Percentiles rank a stretch among this genome's conserved stretches.
Evolutionary conservation across 2,329 filamentous ascomycete species (phyloP).

Genomic region (Aspergillus pseudoviridinutans): DNA sequence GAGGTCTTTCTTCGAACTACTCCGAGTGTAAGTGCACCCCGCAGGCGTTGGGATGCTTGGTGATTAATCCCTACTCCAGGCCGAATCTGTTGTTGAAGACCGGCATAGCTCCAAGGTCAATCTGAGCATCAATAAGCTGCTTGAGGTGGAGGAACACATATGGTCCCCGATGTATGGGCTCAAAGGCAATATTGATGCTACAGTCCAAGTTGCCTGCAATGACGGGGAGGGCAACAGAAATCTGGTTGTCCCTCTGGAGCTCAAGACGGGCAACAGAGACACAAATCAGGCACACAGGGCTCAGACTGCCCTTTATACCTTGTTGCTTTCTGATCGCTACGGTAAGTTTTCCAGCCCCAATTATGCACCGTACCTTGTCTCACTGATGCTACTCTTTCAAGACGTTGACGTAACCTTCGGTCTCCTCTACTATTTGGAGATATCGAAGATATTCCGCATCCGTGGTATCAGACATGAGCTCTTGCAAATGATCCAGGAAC

Average conservation of each 20-base stretch:
- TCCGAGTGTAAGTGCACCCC: conserved; percentile 55
- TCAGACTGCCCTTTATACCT: conserved; percentile 90
- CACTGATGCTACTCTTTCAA: conserved; percentile 21
- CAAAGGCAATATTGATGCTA: conserved; percentile 97
- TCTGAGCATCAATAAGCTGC: conserved; percentile 86
- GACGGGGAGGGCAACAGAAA: conserved; percentile 64
- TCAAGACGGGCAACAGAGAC: conserved; percentile 85
- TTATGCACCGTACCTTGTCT: conserved; percentile 6
- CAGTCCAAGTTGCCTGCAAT: conserved; percentile 79
- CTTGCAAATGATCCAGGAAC: conserved; percentile 93
- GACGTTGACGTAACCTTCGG: conserved; percentile 88
- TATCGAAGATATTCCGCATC: conserved; percentile 78
- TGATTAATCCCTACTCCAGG: conserved; percentile 40
- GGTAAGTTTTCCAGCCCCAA: conserved; percentile 37
- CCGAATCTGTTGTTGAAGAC: conserved; percentile 71
- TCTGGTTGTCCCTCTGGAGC: conserved; percentile 85
- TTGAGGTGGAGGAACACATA: conserved; percentile 95
- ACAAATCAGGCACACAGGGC: conserved; percentile 79
- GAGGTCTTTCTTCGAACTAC: conserved; percentile 69
- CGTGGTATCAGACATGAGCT: conserved; percentile 83
- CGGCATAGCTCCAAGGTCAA: conserved; percentile 70
- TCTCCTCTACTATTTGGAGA: conserved; percentile 92
- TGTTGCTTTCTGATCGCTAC: conserved; percentile 89
- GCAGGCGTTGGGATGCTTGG: conserved; percentile 1
- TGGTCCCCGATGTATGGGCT: conserved; percentile 98